Conservation (phyloP, 768 basidiomycete genomes). For the Boletus rufocinnamomeus region DNA sequence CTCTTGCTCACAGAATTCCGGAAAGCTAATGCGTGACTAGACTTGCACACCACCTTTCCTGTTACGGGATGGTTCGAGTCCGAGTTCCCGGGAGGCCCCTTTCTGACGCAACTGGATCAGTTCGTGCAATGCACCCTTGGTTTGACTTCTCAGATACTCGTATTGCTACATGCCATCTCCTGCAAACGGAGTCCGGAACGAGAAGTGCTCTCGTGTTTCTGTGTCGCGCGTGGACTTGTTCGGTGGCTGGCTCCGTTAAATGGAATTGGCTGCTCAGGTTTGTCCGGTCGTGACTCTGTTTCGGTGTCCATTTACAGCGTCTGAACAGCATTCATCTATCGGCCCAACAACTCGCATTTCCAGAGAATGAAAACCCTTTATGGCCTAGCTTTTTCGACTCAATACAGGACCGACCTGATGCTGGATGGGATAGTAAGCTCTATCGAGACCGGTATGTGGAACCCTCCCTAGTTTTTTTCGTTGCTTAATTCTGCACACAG, state of each 20-base stretch:
- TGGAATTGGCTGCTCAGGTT: slow-evolving; percentile 40
- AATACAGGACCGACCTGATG: slow-evolving; percentile 37
- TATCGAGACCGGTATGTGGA: slow-evolving; percentile 34
- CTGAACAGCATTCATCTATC: slow-evolving; percentile 42
- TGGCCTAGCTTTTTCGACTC: slow-evolving; percentile 38
- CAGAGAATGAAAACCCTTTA: slow-evolving; percentile 42
- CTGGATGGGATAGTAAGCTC: slow-evolving; percentile 39
- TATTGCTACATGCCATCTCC: slow-evolving; percentile 22
- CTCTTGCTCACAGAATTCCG: not conserved
- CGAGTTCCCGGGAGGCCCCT: slow-evolving; percentile 38
- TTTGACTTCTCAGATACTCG: slow-evolving; percentile 29
- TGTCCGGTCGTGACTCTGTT: slow-evolving; percentile 1
- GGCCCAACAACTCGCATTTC: slow-evolving; percentile 39
- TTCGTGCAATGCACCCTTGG: slow-evolving; percentile 27
- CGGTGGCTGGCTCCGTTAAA: slow-evolving; percentile 38
- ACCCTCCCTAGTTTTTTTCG: not conserved
- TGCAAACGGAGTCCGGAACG: slow-evolving; percentile 29
- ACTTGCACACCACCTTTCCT: slow-evolving; percentile 19
- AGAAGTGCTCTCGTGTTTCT: slow-evolving; percentile 31
- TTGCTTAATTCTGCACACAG: slow-evolving; percentile 25
- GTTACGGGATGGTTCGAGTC: slow-evolving; percentile 30
- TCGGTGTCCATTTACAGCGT: not conserved
- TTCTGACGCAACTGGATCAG: slow-evolving; percentile 29
- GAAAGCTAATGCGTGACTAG: slow-evolving; percentile 9
- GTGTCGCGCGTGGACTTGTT: slow-evolving; percentile 32